These are phyloP conservation scores for Coniochaeta sp. DNA, from an alignment of 2,329 filamentous ascomycete species.

Conservation along the genomic window DNA sequence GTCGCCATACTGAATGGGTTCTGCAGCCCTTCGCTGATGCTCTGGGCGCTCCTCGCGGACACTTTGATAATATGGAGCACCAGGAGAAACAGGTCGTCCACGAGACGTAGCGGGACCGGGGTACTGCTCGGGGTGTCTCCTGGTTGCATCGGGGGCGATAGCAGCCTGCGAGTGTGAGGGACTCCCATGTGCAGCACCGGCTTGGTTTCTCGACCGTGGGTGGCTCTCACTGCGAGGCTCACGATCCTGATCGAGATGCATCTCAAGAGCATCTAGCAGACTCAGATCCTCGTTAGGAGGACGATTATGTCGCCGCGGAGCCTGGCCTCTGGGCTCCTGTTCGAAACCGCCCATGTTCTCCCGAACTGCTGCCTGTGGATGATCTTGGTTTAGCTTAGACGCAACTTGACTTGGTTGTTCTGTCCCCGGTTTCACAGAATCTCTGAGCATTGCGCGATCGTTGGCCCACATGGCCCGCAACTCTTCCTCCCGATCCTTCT, in stretches of 20 bases:
- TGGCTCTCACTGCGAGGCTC: background rate
- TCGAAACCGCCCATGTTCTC: background rate
- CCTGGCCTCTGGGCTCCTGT: background rate
- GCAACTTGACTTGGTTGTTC: background rate
- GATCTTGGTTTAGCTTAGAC: background rate
- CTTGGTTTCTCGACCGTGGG: background rate
- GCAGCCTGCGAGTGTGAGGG: background rate
- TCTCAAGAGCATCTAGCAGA: conserved; percentile 17
- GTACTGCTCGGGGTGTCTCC: background rate
- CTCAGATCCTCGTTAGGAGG: conserved; percentile 8
- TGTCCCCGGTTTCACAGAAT: background rate
- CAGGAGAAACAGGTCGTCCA: background rate
- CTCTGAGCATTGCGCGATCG: background rate
- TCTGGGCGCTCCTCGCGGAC: background rate
- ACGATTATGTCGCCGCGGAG: background rate
- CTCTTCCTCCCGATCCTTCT: background rate
- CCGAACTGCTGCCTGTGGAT: background rate
- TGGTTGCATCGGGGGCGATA: background rate
- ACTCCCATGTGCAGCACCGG: background rate
- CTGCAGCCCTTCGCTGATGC: conserved; percentile 1
- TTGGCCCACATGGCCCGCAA: conserved; percentile 2
- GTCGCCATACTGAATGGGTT: conserved; percentile 4
- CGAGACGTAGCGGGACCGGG: background rate
- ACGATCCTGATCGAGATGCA: conserved; percentile 12
- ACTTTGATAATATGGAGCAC: background rate